Percentiles rank a stretch among this genome's conserved stretches.
phyloP scores from a whole-genome alignment of 257 asterid genomes.

The Solanum sejunctum region DNA sequence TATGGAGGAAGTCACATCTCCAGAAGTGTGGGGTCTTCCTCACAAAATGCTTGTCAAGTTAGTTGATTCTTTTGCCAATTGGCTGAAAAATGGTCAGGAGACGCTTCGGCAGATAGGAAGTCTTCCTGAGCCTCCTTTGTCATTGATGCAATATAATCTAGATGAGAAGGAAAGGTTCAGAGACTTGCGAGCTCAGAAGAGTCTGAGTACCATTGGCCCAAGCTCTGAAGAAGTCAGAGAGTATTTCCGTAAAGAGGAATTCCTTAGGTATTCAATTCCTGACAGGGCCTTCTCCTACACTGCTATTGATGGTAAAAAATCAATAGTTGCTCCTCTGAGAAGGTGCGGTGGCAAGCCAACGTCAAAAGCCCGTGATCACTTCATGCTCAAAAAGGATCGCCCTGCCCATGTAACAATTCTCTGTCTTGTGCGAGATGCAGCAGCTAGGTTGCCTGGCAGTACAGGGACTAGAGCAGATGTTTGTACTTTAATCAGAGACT shows the following conservation, averaged over 20 bases:
- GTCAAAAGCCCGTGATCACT: conserved; percentile 98
- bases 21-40: conserved; percentile 95
- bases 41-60: conserved; percentile 92
- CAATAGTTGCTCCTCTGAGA: conserved; percentile 96
- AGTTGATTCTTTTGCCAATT: conserved; percentile 90
- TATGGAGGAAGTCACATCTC: conserved; percentile 76
- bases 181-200: conserved; percentile 97
- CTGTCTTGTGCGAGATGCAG: conserved; percentile 98
- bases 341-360: conserved; percentile 99
- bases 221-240: conserved; percentile 86
- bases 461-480: conserved; percentile 99
- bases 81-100: conserved; percentile 98
- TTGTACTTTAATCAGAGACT: conserved; percentile 87
- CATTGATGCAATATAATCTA: conserved; percentile 58
- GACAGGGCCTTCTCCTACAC: conserved; percentile 91
- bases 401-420: conserved; percentile 98
- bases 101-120: conserved; percentile 95
- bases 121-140: conserved; percentile 80
- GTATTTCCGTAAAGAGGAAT: conserved; percentile 84
- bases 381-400: conserved; percentile 86
- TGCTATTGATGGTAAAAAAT: conserved; percentile 86
- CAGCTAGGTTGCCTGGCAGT: conserved; percentile 96
- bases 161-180: conserved; percentile 97
- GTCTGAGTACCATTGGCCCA: conserved; percentile 73
- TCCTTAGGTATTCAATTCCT: conserved; percentile 90